These are phyloP conservation scores for Colletotrichum falcatum DNA, from an alignment of 2,329 filamentous ascomycete genomes.

Conservation along the genomic window DNA sequence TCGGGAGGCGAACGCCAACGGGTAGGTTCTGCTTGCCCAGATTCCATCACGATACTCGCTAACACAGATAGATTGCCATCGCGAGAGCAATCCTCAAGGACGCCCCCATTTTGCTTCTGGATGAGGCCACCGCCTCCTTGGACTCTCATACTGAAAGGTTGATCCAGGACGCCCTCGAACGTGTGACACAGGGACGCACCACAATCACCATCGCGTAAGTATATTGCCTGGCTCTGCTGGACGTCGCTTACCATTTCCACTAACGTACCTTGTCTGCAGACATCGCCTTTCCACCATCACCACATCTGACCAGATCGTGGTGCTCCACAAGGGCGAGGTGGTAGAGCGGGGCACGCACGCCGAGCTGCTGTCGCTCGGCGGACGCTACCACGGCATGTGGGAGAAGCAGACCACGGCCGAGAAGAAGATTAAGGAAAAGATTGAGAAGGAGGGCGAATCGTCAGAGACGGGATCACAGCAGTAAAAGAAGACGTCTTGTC, in stretches of 20 bases:
- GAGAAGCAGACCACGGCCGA: constrained; percentile 60
- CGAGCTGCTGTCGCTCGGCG: constrained; percentile 57
- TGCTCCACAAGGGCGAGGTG: constrained; percentile 64
- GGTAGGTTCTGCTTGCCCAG: constrained; percentile 47
- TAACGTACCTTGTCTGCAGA: constrained; percentile 44
- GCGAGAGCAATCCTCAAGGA: constrained; percentile 76
- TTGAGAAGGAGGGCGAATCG: constrained; percentile 35
- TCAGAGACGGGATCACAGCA: constrained; percentile 34
- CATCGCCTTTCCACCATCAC: constrained; percentile 70
- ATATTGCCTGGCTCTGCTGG: too few species aligned
- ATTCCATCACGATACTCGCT: neutral
- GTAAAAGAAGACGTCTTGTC: constrained; percentile 3
- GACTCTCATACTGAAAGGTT: constrained; percentile 70
- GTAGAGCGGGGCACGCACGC: constrained; percentile 63
- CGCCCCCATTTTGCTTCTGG: constrained; percentile 76
- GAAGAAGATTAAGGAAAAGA: constrained; percentile 47
- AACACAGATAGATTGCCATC: constrained; percentile 60
- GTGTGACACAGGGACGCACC: constrained; percentile 60
- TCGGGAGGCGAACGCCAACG: constrained; percentile 72
- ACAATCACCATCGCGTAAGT: constrained; percentile 64
- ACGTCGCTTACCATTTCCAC: neutral
- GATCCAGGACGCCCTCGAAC: constrained; percentile 66
- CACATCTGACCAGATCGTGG: constrained; percentile 66
- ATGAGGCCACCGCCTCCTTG: constrained; percentile 79
- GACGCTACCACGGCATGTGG: constrained; percentile 66